phyloP scores from a whole-genome alignment of 2,329 filamentous ascomycete genomes.

The Corinectria fuckeliana region DNA sequence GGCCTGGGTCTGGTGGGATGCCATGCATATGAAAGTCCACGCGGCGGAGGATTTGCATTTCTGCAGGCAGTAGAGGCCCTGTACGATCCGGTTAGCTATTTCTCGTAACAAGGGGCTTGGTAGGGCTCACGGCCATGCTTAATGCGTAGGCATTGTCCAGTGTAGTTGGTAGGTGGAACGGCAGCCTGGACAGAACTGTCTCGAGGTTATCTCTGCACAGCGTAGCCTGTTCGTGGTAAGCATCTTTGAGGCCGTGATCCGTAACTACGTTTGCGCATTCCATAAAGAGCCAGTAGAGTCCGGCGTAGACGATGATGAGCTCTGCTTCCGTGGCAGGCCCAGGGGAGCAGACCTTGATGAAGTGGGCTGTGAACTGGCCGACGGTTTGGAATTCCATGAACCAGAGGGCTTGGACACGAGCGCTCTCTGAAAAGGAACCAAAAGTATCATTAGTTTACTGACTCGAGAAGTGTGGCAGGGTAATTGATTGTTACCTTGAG shows the following conservation, averaged over 20 bases:
- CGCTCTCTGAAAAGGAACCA: neutral
- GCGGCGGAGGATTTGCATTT: conserved; percentile 27
- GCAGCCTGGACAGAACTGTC: conserved; percentile 27
- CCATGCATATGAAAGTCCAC: conserved; percentile 32
- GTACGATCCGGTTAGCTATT: neutral
- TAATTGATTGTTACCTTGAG: neutral
- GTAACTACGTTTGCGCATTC: conserved; percentile 22
- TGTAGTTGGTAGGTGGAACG: conserved; percentile 25
- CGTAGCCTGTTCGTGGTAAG: conserved; percentile 22
- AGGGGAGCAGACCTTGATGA: conserved; percentile 31
- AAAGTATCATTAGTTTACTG: neutral
- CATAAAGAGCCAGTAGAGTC: conserved; percentile 30
- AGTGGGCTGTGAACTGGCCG: conserved; percentile 26
- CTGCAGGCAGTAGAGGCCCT: conserved; percentile 28
- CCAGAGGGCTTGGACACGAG: conserved; percentile 19
- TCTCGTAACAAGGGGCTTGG: too few relatives aligned
- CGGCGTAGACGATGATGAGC: conserved; percentile 29
- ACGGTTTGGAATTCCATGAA: conserved; percentile 21
- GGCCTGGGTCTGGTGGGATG: conserved; percentile 26
- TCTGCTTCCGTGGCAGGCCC: conserved; percentile 24
- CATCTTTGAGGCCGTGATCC: conserved; percentile 6
- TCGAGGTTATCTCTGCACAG: conserved; percentile 31
- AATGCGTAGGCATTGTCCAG: conserved; percentile 26
- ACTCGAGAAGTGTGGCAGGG: too few relatives aligned
- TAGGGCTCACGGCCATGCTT: conserved; percentile 26